Base-by-base conservation (phyloP, 768 basidiomycete species). In the Mycena vulgaris region DNA sequence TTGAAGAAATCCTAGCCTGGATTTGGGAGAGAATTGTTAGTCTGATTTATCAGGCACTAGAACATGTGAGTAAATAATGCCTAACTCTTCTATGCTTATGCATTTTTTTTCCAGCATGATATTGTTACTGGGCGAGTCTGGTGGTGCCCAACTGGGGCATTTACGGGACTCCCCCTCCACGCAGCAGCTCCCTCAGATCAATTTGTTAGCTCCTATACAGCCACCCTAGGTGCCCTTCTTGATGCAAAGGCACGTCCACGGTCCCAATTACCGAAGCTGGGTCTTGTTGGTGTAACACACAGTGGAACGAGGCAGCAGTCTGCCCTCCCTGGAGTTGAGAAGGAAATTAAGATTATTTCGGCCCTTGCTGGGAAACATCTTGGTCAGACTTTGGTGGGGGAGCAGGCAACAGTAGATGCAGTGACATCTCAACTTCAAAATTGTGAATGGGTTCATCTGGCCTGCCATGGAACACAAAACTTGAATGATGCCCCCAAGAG, bases 131-230 rank as follows among this genome's bases (percentile, higher is more conserved):
- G n/a, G n/a, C n/a, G n/a, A n/a, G n/a, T n/a, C n/a, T n/a, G n/a
- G n/a, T n/a, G n/a, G n/a, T n/a, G n/a, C n/a, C n/a, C n/a, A n/a
- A n/a, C n/a, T n/a, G n/a, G n/a, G n/a, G n/a, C n/a, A n/a, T n/a
- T n/a, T n/a, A n/a, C n/a, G n/a, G n/a, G n/a, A n/a, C n/a, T n/a
- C n/a, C n/a, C n/a, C n/a, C n/a, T n/a, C n/a, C n/a, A n/a, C n/a
- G n/a, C n/a, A n/a, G n/a, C n/a, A n/a, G 55, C 33, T 30, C 31
- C 55, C 27, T 19, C 35, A 5, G 57, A 58, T 42, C 57, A 58
- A 58, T 58, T 58, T 8, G 35, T 58, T 23, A 25, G 35, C 13
- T 58, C 57, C 27, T 58, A 58, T 58, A 58, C 39, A 23, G 7
- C 57, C 25, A 58, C 57, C 23, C 25, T 58, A 16, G 39, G 39